A percentile compares a stretch with the other conserved stretches of the same genome.
phyloP scores from a whole-genome alignment of 306 rosid species.

The Lathyrus tuberosus region DNA sequence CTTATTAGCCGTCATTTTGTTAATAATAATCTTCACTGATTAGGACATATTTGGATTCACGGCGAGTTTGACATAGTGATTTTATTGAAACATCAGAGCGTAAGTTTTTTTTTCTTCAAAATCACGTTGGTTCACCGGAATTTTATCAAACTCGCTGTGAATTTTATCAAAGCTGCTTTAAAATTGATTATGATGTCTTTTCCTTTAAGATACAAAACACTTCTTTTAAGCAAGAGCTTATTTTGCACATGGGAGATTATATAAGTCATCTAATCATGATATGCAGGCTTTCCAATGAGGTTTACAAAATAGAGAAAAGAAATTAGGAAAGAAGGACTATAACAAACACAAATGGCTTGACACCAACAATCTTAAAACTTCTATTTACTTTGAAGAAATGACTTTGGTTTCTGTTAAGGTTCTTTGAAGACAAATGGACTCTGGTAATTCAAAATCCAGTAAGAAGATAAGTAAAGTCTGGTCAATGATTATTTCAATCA shows the following conservation, averaged over 20 bases:
- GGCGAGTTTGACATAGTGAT: background rate
- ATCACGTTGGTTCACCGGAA: background rate
- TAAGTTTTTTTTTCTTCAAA: background rate
- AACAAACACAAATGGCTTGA: constrained; percentile 18
- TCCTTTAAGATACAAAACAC: constrained; percentile 12
- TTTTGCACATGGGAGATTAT: constrained; percentile 4
- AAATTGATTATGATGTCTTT: constrained; percentile 12
- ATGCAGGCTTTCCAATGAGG: background rate
- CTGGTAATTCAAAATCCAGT: no score
- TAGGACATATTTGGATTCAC: background rate
- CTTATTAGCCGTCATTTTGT: constrained; percentile 14
- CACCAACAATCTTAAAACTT: constrained; percentile 12
- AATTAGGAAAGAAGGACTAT: background rate
- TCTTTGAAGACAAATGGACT: no score
- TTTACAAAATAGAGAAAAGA: background rate
- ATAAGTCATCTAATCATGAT: background rate
- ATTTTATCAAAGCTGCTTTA: background rate
- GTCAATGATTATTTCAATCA: no score
- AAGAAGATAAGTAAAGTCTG: no score
- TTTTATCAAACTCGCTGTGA: background rate
- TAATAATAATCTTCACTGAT: background rate
- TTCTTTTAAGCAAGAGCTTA: background rate
- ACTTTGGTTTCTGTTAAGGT: no score
- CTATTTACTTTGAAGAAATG: background rate
- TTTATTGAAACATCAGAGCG: background rate